phyloP scores from a whole-genome alignment of 2,329 filamentous ascomycete genomes.

The Pleomassaria siparia region DNA sequence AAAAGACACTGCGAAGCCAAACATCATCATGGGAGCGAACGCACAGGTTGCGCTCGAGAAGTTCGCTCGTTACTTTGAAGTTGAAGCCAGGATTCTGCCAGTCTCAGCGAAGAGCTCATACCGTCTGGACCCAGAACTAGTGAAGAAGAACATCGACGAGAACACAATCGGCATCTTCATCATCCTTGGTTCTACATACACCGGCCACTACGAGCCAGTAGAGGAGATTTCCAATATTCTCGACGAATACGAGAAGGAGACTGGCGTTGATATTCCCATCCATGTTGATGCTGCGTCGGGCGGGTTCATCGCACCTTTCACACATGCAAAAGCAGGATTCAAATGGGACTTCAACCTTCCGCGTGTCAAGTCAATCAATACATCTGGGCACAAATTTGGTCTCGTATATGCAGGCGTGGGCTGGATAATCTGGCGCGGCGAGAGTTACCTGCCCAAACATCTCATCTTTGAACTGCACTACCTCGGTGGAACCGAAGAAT shows the following conservation, averaged over 20 bases:
- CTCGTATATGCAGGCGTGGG: constrained; percentile 67
- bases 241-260: constrained; percentile 63
- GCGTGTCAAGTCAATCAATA: constrained; percentile 68
- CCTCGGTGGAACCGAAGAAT: constrained; percentile 70
- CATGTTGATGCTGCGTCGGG: constrained; percentile 64
- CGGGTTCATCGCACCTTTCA: constrained; percentile 64
- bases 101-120: constrained; percentile 63
- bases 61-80: constrained; percentile 73
- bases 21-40: constrained; percentile 74
- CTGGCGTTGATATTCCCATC: constrained; percentile 67
- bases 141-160: constrained; percentile 69
- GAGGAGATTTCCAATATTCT: constrained; percentile 67
- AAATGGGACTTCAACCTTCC: constrained; percentile 67
- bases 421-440: constrained; percentile 61
- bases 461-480: constrained; percentile 72
- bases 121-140: constrained; percentile 63
- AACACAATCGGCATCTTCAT: constrained; percentile 78
- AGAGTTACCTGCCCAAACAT: constrained; percentile 65
- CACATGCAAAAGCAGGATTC: constrained; percentile 55
- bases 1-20: constrained; percentile 65
- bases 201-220: constrained; percentile 70
- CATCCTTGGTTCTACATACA: constrained; percentile 72
- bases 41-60: constrained; percentile 74
- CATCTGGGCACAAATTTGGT: constrained; percentile 63
- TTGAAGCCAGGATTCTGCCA: constrained; percentile 66